Evolutionary conservation across 169 alveolate species (phyloP).

Genomic region (Plasmodium relictum): DNA sequence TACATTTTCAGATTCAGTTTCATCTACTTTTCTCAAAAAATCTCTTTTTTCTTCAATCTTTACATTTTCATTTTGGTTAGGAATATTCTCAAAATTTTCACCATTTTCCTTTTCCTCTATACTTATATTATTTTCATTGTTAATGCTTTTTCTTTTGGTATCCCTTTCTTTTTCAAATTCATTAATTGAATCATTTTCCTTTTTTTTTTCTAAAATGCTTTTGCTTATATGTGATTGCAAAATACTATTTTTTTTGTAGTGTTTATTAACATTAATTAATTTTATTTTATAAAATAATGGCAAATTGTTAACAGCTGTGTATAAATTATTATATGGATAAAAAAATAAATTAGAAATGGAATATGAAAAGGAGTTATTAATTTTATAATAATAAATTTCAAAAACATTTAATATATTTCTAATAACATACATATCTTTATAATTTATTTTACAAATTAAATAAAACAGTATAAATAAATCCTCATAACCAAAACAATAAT

Average conservation of each 20-base stretch:
- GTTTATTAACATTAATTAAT: conserved; percentile 22
- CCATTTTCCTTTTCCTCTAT: neutral
- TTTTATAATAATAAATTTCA: conserved; percentile 49
- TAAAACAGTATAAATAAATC: conserved; percentile 66
- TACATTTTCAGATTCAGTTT: conserved; percentile 10
- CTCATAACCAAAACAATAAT: conserved; percentile 57
- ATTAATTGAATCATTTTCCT: neutral
- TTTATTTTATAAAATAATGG: conserved; percentile 48
- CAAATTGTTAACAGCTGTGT: conserved; percentile 47
- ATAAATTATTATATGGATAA: conserved; percentile 39
- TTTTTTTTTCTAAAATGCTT: neutral
- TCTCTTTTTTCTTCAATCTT: neutral
- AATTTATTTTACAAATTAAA: conserved; percentile 54
- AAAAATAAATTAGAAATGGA: conserved; percentile 38
- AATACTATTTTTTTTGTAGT: neutral
- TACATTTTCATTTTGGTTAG: neutral
- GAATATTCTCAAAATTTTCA: neutral
- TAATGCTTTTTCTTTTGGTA: neutral
- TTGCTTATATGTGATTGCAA: neutral
- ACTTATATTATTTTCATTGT: neutral
- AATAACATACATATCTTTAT: conserved; percentile 16
- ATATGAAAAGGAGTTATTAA: conserved; percentile 49
- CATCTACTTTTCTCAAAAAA: conserved; percentile 16
- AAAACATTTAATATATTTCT: conserved; percentile 24
- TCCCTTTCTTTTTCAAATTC: neutral